phyloP scores from a whole-genome alignment of 768 basidiomycete genomes.

The Clitopilus passeckerianus region DNA sequence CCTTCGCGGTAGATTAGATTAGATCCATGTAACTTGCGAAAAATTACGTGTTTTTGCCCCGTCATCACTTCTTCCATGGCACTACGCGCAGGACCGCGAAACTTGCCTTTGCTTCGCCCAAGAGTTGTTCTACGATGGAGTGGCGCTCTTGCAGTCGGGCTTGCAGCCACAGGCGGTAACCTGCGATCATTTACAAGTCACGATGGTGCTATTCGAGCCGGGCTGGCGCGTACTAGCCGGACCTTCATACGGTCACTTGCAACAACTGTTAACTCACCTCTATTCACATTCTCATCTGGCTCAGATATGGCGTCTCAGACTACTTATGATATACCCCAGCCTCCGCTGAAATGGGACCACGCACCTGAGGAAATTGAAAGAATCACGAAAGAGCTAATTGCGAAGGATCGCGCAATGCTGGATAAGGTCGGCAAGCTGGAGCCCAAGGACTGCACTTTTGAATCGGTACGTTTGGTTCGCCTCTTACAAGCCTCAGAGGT shows the following conservation, averaged over 20 bases:
- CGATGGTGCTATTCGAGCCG: background rate
- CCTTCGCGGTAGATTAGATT: slow-evolving; percentile 19
- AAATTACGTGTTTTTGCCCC: background rate
- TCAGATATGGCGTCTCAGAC: background rate
- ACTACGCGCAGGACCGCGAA: slow-evolving; percentile 21
- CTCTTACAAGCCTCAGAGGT: background rate
- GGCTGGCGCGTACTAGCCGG: slow-evolving; percentile 4
- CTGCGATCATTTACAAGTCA: background rate
- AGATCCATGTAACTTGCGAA: slow-evolving; percentile 12
- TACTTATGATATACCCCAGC: slow-evolving; percentile 46
- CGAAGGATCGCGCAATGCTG: slow-evolving; percentile 44
- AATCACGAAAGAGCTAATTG: slow-evolving; percentile 56
- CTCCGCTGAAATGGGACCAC: slow-evolving; percentile 64
- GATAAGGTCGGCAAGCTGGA: slow-evolving; percentile 59
- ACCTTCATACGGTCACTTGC: slow-evolving; percentile 19
- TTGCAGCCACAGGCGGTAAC: slow-evolving; percentile 30
- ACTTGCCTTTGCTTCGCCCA: slow-evolving; percentile 17
- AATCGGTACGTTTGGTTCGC: slow-evolving; percentile 45
- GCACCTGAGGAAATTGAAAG: slow-evolving; percentile 52
- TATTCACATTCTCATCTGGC: slow-evolving; percentile 20
- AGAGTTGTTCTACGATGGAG: slow-evolving; percentile 28
- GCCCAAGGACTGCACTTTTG: slow-evolving; percentile 55
- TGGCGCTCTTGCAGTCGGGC: slow-evolving; percentile 33
- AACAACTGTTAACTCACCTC: slow-evolving; percentile 17
- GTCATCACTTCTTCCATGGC: slow-evolving; percentile 16